Evolutionary conservation across 2,329 filamentous ascomycete genomes (phyloP).

Genomic region (Nemania sp.): DNA sequence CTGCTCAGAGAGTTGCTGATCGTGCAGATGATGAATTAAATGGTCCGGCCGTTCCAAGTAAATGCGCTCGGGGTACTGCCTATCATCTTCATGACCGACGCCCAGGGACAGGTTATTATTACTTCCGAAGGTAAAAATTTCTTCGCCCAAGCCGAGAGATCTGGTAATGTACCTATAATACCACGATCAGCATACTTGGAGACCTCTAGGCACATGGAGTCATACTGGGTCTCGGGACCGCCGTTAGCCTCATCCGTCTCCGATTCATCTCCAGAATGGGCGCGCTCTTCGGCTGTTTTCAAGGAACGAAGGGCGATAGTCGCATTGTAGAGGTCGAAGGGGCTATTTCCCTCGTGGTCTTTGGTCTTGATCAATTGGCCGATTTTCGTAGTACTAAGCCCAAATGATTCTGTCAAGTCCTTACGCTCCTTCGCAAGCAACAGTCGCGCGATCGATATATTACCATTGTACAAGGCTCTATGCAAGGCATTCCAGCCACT

Average conservation of each 20-base stretch:
- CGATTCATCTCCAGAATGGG: slow-evolving; percentile 62
- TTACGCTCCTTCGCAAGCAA: slow-evolving; percentile 82
- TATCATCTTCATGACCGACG: slow-evolving; percentile 94
- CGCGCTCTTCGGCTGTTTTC: slow-evolving; percentile 52
- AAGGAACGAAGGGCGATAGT: slow-evolving; percentile 85
- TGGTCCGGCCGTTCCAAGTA: slow-evolving; percentile 80
- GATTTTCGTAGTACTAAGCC: slow-evolving; percentile 69
- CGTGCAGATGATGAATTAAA: slow-evolving; percentile 78
- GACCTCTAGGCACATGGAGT: slow-evolving; percentile 31
- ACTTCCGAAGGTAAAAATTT: slow-evolving; percentile 93
- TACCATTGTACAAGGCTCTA: slow-evolving; percentile 88
- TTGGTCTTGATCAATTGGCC: slow-evolving; percentile 92
- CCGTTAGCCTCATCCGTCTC: slow-evolving; percentile 65
- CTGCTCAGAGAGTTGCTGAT: slow-evolving; percentile 70
- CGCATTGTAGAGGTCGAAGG: slow-evolving; percentile 90
- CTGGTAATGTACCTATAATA: slow-evolving; percentile 46
- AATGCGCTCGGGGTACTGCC: slow-evolving; percentile 91
- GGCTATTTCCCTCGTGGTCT: slow-evolving; percentile 93
- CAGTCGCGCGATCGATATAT: slow-evolving; percentile 84
- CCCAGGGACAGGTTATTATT: slow-evolving; percentile 95
- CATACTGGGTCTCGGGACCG: slow-evolving; percentile 44
- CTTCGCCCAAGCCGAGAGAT: slow-evolving; percentile 71
- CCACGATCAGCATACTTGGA: slow-evolving; percentile 16
- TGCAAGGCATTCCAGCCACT: slow-evolving; percentile 97
- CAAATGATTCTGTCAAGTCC: slow-evolving; percentile 70